These are phyloP conservation scores for Colletotrichum lini DNA, from an alignment of 2,329 filamentous ascomycete genomes.

Conservation along the genomic window DNA sequence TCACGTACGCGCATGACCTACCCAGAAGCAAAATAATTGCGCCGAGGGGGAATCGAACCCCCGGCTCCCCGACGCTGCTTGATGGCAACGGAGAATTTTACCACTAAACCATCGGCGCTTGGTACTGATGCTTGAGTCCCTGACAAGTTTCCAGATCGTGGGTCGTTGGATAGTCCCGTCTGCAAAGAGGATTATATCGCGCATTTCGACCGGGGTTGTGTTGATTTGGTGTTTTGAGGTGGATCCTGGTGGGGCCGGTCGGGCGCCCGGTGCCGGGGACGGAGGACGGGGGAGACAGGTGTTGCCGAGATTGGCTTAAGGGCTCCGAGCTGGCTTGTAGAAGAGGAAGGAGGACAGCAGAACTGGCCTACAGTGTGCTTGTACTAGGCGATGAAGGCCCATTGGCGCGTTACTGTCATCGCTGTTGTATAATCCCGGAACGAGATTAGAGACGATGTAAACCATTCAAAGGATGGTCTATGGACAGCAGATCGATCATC, in stretches of 20 bases:
- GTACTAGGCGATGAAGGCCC: too few species aligned
- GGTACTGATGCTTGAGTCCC: not conserved
- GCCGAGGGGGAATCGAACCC: conserved; percentile 19
- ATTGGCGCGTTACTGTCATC: too few species aligned
- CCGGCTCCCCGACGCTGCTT: conserved; percentile 16
- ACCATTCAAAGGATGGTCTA: too few species aligned
- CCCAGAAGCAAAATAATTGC: not conserved
- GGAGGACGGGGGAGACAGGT: not conserved
- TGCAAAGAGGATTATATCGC: not conserved
- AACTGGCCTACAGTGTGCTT: too few species aligned
- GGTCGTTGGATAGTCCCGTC: accelerated
- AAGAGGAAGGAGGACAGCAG: not conserved
- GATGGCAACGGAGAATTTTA: conserved; percentile 20
- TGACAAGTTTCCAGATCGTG: not conserved
- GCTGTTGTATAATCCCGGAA: too few species aligned
- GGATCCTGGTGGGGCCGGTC: not conserved
- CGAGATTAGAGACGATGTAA: too few species aligned
- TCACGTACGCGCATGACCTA: not conserved
- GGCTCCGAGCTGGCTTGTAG: not conserved
- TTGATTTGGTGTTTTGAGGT: not conserved
- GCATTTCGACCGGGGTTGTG: not conserved
- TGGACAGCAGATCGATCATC: too few species aligned
- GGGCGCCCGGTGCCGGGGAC: not conserved
- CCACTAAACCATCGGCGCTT: conserved; percentile 15
- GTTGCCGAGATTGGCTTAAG: not conserved